Evolutionary conservation across 1,284 basidiomycete species (phyloP), one percentile per base, ranked within the genome.

Genomic region (Naganishia sp.): DNA sequence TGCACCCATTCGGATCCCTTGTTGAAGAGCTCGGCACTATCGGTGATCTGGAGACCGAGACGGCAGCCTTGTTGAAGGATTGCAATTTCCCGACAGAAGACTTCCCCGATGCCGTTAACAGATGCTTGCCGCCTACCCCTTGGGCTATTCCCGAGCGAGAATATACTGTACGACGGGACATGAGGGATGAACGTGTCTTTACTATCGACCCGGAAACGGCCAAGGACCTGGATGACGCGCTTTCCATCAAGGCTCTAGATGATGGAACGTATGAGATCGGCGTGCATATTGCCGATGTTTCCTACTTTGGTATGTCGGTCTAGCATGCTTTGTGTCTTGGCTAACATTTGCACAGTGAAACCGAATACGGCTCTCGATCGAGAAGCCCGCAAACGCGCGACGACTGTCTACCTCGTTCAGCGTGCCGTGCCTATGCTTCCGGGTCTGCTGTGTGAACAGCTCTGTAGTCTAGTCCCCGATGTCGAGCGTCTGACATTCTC

Each of bases 11-110:
- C 78, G 96, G 96, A 69, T 96, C 95, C 42, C 83, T 99, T 45
- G 95, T 98, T 45, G 96, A 99, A 78, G 94, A 98, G 79, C 86
- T 99, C 55, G 96, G 96, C 46, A 90, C 92, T n/a, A 99, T 99
- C 71, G 96, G 96, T 49, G 91, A 98, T 72, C 88, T 94, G 59
- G 94, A 98, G 79, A 94, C 97, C 9, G 95, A 99, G 81, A 98
- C 95, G 1, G 94, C 92, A 71, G 96, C 96, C 15, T 82, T 99
- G 67, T 84, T 99, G 72, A 98, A 98, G 80, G 95, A 99, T 78
- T 96, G 93, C 83, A 97, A 98, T 80, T 94, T 94, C 86, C 92
- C 92, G 1, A 91, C 90, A 0, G 92, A 95, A 77, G 92, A 95
- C 70, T 94, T 94, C 78, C 86, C 88, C 16, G 92, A 94, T 55